These are phyloP conservation scores for Ceratobasidium sp. DNA, from an alignment of 1,284 basidiomycete genomes.

Conservation along the genomic window DNA sequence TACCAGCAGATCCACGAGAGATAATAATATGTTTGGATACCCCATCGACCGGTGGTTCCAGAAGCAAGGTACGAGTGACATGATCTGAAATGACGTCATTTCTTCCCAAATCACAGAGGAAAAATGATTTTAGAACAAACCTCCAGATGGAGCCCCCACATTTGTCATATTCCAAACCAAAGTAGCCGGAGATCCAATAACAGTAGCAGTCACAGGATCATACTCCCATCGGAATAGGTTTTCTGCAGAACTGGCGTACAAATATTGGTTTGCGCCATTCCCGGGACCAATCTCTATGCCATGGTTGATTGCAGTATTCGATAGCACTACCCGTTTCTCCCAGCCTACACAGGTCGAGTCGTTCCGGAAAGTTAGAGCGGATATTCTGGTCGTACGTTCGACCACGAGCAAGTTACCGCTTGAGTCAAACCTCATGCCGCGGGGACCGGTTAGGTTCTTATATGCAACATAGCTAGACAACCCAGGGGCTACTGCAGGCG, in stretches of 20 bases:
- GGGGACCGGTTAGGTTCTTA: slow-evolving; percentile 53
- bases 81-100: slow-evolving; percentile 45
- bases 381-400: slow-evolving; percentile 53
- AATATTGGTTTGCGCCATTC: slow-evolving; percentile 45
- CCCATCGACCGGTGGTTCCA: slow-evolving; percentile 45
- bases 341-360: slow-evolving; percentile 48
- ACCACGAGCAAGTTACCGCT: slow-evolving; percentile 54
- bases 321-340: slow-evolving; percentile 53
- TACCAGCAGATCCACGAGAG: slow-evolving; percentile 51
- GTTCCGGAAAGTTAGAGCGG: slow-evolving; percentile 49
- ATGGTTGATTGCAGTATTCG: slow-evolving; percentile 52
- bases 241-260: slow-evolving; percentile 43
- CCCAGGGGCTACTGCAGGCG: slow-evolving; percentile 47
- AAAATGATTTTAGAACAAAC: neutral
- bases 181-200: slow-evolving; percentile 42
- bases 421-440: slow-evolving; percentile 53
- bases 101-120: neutral
- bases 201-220: slow-evolving; percentile 35
- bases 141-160: slow-evolving; percentile 50
- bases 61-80: slow-evolving; percentile 52
- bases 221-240: slow-evolving; percentile 31
- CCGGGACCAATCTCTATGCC: slow-evolving; percentile 51
- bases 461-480: slow-evolving; percentile 51
- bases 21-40: slow-evolving; percentile 44
- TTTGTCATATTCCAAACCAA: slow-evolving; percentile 52